Evolutionary conservation across 768 basidiomycete genomes (phyloP).

Genomic region (Porpolomopsis calyptriformis): DNA sequence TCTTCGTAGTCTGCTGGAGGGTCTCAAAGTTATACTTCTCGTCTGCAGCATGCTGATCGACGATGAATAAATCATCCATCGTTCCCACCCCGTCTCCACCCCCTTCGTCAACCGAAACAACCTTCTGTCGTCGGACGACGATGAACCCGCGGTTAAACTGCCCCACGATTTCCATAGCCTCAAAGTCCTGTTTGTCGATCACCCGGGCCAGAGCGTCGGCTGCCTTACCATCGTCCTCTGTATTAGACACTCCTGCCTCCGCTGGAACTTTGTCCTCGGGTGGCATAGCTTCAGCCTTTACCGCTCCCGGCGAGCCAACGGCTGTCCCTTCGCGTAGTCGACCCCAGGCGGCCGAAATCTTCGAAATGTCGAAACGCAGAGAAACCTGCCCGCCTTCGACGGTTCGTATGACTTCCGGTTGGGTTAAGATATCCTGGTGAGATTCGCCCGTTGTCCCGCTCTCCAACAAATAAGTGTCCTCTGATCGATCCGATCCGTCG

Average conservation of each 20-base stretch:
- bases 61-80: slow-evolving; percentile 88
- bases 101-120: not conserved
- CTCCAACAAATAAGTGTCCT: slow-evolving; percentile 7
- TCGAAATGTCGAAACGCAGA: slow-evolving; percentile 26
- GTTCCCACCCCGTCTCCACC: slow-evolving; percentile 9
- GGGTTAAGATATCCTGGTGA: slow-evolving; percentile 15
- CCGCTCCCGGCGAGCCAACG: not conserved
- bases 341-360: slow-evolving; percentile 19
- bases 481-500: slow-evolving; percentile 12
- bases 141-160: slow-evolving; percentile 98
- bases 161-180: slow-evolving; percentile 71
- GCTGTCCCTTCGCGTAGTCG: slow-evolving; percentile 5
- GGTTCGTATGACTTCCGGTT: slow-evolving; percentile 34
- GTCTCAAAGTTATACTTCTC: slow-evolving; percentile 99
- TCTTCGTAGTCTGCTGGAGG: slow-evolving; percentile 80
- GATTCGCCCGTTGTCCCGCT: slow-evolving; percentile 9
- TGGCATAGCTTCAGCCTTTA: not conserved
- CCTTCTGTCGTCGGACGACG: slow-evolving; percentile 54
- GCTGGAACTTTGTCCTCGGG: slow-evolving; percentile 9
- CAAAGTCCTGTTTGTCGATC: slow-evolving; percentile 82
- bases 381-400: slow-evolving; percentile 17
- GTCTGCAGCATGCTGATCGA: slow-evolving; percentile 96
- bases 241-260: slow-evolving; percentile 32
- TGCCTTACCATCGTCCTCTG: slow-evolving; percentile 39
- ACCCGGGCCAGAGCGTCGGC: slow-evolving; percentile 70